Evolutionary conservation across 2,329 filamentous ascomycete species (phyloP).

Genomic region (Mollisiaceae sp.): DNA sequence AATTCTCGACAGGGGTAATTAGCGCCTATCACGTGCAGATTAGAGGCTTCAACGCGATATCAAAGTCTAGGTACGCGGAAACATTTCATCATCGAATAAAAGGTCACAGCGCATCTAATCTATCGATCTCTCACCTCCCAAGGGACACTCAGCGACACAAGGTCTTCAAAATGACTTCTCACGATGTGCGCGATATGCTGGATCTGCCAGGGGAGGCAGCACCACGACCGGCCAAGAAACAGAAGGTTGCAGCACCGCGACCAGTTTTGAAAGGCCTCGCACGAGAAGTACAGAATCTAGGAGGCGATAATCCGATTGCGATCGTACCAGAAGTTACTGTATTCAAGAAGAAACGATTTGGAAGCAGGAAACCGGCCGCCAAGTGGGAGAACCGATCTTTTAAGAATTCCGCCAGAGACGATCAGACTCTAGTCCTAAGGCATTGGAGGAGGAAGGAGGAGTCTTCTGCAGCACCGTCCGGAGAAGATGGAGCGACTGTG

Average conservation of each 20-base stretch:
- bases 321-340: constrained; percentile 65
- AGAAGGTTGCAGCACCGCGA: constrained; percentile 64
- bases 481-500: constrained; percentile 47
- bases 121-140: constrained; percentile 5
- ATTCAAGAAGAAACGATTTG: constrained; percentile 64
- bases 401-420: constrained; percentile 75
- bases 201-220: constrained; percentile 71
- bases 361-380: constrained; percentile 59
- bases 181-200: constrained; percentile 87
- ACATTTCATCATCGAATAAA: constrained; percentile 9
- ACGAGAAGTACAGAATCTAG: constrained; percentile 68
- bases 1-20: constrained; percentile 9
- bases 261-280: constrained; percentile 67
- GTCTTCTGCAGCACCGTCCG: constrained; percentile 45
- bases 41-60: constrained; percentile 16
- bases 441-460: constrained; percentile 79
- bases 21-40: constrained; percentile 26
- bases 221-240: constrained; percentile 72
- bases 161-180: constrained; percentile 66
- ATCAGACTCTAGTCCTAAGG: constrained; percentile 67
- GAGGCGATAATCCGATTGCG: constrained; percentile 69
- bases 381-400: constrained; percentile 75
- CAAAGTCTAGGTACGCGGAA: constrained; percentile 1
- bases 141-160: background rate
- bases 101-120: constrained; percentile 3